Evolutionary conservation across 441 rosid genomes (phyloP).

Genomic region (Gossypium davidsonii): DNA sequence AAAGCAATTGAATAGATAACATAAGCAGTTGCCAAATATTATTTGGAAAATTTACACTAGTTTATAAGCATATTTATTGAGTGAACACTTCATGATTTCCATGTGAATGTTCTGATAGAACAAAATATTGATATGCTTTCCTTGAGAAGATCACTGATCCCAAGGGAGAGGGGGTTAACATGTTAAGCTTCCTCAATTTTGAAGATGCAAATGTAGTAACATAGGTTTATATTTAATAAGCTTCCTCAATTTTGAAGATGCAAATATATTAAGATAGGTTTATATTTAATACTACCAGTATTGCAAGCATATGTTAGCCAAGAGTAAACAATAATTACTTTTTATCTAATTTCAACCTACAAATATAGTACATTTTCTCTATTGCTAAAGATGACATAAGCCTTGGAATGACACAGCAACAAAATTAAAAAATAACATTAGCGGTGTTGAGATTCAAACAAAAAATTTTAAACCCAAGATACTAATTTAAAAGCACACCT

Average conservation of each 20-base stretch:
- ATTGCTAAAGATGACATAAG: neutral
- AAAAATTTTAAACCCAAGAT: constrained; percentile 14
- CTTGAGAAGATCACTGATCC: neutral
- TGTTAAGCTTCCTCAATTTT: neutral
- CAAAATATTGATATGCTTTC: neutral
- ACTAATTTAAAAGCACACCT: constrained; percentile 45
- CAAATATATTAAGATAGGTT: neutral
- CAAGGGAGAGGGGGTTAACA: neutral
- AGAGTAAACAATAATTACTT: constrained; percentile 4
- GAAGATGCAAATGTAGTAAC: neutral
- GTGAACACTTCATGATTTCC: constrained; percentile 1
- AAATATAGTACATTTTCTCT: neutral
- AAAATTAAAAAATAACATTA: neutral
- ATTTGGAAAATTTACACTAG: neutral
- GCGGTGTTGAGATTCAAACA: constrained; percentile 3
- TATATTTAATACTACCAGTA: neutral
- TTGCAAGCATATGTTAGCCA: neutral
- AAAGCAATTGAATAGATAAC: constrained; percentile 22
- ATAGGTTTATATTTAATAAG: neutral
- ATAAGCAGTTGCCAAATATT: constrained; percentile 14
- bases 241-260: neutral
- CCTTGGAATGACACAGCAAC: neutral
- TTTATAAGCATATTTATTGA: neutral
- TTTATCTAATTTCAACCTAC: neutral
- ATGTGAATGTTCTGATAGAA: neutral